Evolutionary conservation across 768 basidiomycete species (phyloP), one percentile per base, ranked within the genome.

Genomic region (Agrocybe praecox): DNA sequence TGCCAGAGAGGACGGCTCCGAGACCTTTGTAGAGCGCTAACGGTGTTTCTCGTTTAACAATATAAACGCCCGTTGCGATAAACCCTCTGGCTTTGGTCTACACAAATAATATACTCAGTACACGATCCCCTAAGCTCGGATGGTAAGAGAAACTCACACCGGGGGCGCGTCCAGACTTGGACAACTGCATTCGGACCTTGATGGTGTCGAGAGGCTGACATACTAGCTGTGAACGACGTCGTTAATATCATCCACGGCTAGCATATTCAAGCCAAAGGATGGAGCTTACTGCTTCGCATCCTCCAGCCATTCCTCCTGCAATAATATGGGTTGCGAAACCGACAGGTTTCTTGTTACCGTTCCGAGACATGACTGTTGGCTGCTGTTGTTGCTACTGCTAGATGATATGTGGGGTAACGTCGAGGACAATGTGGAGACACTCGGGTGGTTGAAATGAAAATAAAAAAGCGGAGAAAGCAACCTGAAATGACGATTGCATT

Each of bases 131-230:
- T 33, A 14, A 49, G 54, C 43, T 11, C 23, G 63, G n/a, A 29
- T 15, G 36, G 5, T 6, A 29, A 18, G 29, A 22, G 26, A 23
- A 2, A 88, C 92, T 69, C 73, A 98, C 97, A 46, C 97, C 97
- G 51, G 91, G 85, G 42, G 80, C 71, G 54, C 79, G 77, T 32
- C 94, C 86, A 10, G 94, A 89, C 73, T 78, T 86, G 56, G 92
- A 92, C 55, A 99, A 87, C 76, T 99, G 97, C 97, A 99, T 99
- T n/a, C 97, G 93, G 64, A 98, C 96, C 78, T 98, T 98, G 80
- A 98, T 98, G 22, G 97, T 98, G 71, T 99, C 97, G 44, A 98
- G 86, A 11, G 95, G 95, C 69, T 96, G 95, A 72, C 95, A 96
- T 67, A 72, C 80, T 57, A 92, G 69, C 90, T 93, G 53, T 33